Base-by-base conservation (phyloP, 1,284 basidiomycete species). In the Ustanciosporium gigantosporum region DNA sequence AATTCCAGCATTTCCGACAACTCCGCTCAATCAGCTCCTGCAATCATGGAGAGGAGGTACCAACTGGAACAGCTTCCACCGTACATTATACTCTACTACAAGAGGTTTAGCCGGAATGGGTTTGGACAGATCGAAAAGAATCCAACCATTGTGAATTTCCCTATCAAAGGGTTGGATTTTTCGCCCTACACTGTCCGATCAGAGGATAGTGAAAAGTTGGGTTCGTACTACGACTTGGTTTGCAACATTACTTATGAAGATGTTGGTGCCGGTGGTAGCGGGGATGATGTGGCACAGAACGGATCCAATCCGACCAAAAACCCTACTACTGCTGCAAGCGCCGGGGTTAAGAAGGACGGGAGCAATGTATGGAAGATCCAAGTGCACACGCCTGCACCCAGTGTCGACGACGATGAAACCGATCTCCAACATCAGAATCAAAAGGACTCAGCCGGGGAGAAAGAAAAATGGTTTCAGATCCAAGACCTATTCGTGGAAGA, bases 71-170 rank as follows among this genome's bases (percentile, higher is more conserved):
- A 84, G 19, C 82, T 98, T 47, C 95, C 95, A 17, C 90, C 84
- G 32, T 97, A 93, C 77, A 86, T 99, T 66, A 89, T 98, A 68
- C 82, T 97, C 20, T 91, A 96, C 78, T 94, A 89, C 82, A 97
- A 94, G 76, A 86, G 95, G 24, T 99, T 98, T 80, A 95, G 91
- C n/a, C 95, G 91, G 79, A 99, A 98, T 79, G 85, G 85, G 42
- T 97, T 99, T 73, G 91, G 96, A 16, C 94, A 97, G 79, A n/a
- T n/a, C n/a, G 94, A 98, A 79, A 94, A 96, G 79, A 98, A 99
- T 75, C 93, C 93, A 3, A 99, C 95, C 2, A 93, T 98, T 55
- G 90, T 99, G 68, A 97, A 95, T 75, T 98, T 96, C 75, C 92
- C 92, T 11, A 83, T 96, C 35, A 85, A 90, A 48, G 92, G 92